Base-by-base conservation (phyloP, 352 stramenopile species). In the Globisporangium orthogonon region DNA sequence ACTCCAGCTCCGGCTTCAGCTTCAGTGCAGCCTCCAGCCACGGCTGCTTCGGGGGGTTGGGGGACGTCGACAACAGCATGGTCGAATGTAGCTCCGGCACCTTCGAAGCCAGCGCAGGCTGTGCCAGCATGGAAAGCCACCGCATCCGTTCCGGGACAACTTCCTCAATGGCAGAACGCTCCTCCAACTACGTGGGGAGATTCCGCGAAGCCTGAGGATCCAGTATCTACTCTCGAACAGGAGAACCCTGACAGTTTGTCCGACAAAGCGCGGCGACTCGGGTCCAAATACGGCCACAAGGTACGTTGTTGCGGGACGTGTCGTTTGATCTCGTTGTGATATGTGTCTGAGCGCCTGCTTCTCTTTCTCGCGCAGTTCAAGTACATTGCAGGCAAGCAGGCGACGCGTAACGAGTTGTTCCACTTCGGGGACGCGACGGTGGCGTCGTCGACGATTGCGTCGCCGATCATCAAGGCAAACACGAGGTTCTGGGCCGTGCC, bases 281-380 rank as follows among this genome's bases (percentile, higher is more conserved):
- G 79, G 13, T 72, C 74, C 11, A 81, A 76, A 46, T 86, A 91
- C 54, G 78, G 78, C 0, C 76, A 93, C 68, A 93, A 91, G 63
- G 73, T 82, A 53, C 10, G 50, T 53, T 15, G 29, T 23, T 23
- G 23, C 23, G 23, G 23, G 23, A 23, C 23, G 10, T 13, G 11
- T 13, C 11, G 0, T 13, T 41, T 11, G 10, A 14, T 41, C 35
- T 41, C 35, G 35, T 41, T 41, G 9, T 41, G 2, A 41, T 11
- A 11, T 11, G 35, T 14, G 35, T 14, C 37, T 43, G 37, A 43
- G 23, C 23, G 23, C 23, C 37, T 4, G 37, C 10, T 5, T 43
- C 0, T 49, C 18, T 58, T 39, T 17, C 6, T 35, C 33, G n/a
- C 4, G 5, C 51, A 83, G 62, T 63, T 94, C 44, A 89, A 91